Percentiles rank a stretch among this genome's conserved stretches.
These are phyloP conservation scores for Mrakia frigida DNA, from an alignment of 768 basidiomycete species.

Conservation along the genomic window DNA sequence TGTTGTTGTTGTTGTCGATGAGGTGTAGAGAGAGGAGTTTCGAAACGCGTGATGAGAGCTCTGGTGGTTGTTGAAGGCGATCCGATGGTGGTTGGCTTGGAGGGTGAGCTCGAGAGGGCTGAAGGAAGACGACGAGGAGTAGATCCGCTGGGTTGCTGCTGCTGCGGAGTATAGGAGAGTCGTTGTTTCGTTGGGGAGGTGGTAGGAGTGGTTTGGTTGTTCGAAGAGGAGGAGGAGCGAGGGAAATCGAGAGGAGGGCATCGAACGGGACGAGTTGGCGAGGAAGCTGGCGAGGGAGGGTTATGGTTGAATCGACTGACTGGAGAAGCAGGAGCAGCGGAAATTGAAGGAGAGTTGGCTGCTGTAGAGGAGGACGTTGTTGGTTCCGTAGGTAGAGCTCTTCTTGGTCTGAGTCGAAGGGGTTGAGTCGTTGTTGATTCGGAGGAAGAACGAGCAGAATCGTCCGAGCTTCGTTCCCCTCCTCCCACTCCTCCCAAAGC, in stretches of 20 bases:
- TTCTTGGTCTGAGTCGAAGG: not conserved
- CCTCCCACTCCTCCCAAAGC: not conserved
- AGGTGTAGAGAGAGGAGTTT: not conserved
- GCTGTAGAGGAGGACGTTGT: not conserved
- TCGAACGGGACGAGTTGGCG: not conserved
- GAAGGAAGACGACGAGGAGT: not conserved
- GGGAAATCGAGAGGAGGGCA: constrained; percentile 6
- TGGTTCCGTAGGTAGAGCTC: not conserved
- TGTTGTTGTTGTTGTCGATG: not conserved
- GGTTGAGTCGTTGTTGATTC: not conserved
- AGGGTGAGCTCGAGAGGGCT: not conserved
- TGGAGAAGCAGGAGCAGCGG: not conserved
- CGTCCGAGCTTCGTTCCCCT: not conserved
- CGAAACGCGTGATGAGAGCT: not conserved
- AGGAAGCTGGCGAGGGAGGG: not conserved
- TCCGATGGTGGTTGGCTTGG: not conserved
- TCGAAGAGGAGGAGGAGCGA: not conserved
- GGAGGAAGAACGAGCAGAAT: not conserved
- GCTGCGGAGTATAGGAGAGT: not conserved
- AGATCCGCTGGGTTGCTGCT: not conserved
- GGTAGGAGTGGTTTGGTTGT: not conserved
- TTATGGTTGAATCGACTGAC: not conserved
- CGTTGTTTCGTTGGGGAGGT: not conserved
- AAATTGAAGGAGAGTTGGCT: not conserved
- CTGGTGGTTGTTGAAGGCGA: constrained; percentile 8